A percentile compares a stretch with the other conserved stretches of the same genome.
Conservation (phyloP, 2,329 filamentous ascomycete genomes). For the Cadophora sp. region DNA sequence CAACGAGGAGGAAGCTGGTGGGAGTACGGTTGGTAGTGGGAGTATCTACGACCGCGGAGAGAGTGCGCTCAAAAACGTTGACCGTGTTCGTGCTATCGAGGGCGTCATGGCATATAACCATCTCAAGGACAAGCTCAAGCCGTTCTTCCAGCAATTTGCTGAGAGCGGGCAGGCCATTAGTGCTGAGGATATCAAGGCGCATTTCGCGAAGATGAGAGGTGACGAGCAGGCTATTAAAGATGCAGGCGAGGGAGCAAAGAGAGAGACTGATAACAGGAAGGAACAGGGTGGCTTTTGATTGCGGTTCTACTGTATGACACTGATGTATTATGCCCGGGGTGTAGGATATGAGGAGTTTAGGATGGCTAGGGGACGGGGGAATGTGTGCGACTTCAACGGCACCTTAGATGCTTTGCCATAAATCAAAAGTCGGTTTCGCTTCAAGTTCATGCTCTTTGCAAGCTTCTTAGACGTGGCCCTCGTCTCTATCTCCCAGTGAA, state of each 20-base stretch:
- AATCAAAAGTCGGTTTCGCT: not conserved
- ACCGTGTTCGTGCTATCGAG: slow-evolving; percentile 91
- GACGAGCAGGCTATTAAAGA: slow-evolving; percentile 66
- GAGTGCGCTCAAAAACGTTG: slow-evolving; percentile 87
- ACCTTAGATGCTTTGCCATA: not conserved
- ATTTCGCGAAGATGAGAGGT: slow-evolving; percentile 92
- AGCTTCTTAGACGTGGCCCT: too few species aligned
- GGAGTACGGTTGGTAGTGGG: slow-evolving; percentile 72
- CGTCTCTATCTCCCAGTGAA: too few species aligned
- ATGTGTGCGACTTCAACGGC: too few species aligned
- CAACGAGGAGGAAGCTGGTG: slow-evolving; percentile 59
- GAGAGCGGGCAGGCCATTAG: slow-evolving; percentile 88
- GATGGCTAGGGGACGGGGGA: too few species aligned
- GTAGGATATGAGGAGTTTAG: not conserved
- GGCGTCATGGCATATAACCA: slow-evolving; percentile 99
- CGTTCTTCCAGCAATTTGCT: slow-evolving; percentile 91
- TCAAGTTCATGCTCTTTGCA: too few species aligned
- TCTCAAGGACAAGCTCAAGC: slow-evolving; percentile 93
- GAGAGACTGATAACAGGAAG: slow-evolving; percentile 46
- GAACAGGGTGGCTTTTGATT: slow-evolving; percentile 54
- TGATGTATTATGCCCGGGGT: not conserved
- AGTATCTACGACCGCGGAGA: slow-evolving; percentile 91
- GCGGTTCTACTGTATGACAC: not conserved
- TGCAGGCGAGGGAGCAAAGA: slow-evolving; percentile 42
- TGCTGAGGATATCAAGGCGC: slow-evolving; percentile 94